Percentiles rank a stretch among this genome's conserved stretches.
phyloP scores from a whole-genome alignment of 805 yeast genomes.

The Saccharomycopsis guyanensis region DNA sequence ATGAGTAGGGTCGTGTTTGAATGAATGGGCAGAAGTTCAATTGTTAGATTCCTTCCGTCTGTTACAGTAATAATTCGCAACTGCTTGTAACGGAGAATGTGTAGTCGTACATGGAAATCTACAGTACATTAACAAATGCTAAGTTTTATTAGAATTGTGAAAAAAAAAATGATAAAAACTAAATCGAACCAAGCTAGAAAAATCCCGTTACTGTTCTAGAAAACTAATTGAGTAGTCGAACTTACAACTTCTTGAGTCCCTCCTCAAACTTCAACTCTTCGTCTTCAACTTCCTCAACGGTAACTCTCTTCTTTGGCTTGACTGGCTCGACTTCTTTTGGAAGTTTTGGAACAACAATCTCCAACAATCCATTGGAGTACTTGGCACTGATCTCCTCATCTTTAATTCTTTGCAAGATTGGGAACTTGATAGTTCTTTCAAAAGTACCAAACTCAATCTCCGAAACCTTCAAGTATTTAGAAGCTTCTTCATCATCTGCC shows the following conservation, averaged over 20 bases:
- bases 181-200: too few relatives aligned
- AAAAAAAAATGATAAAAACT: too few relatives aligned
- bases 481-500: conserved; percentile 29
- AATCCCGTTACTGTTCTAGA: too few relatives aligned
- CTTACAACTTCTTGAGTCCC: conserved; percentile 6
- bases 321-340: conserved; percentile 27
- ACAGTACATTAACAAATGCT: too few relatives aligned
- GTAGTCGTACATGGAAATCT: too few relatives aligned
- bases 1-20: too few relatives aligned
- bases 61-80: too few relatives aligned
- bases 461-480: conserved; percentile 35
- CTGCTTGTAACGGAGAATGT: too few relatives aligned
- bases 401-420: conserved; percentile 42
- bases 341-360: conserved; percentile 43
- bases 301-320: conserved; percentile 37
- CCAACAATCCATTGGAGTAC: conserved; percentile 45
- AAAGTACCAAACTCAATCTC: conserved; percentile 52
- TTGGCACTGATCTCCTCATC: conserved; percentile 50
- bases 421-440: conserved; percentile 50
- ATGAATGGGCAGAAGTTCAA: too few relatives aligned
- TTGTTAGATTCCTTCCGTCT: too few relatives aligned
- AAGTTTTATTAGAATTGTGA: too few relatives aligned
- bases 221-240: too few relatives aligned
- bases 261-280: conserved; percentile 38
- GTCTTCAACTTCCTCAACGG: conserved; percentile 42